Conservation (phyloP, 495 filamentous ascomycete genomes). For the Mytilinidion resinicola region DNA sequence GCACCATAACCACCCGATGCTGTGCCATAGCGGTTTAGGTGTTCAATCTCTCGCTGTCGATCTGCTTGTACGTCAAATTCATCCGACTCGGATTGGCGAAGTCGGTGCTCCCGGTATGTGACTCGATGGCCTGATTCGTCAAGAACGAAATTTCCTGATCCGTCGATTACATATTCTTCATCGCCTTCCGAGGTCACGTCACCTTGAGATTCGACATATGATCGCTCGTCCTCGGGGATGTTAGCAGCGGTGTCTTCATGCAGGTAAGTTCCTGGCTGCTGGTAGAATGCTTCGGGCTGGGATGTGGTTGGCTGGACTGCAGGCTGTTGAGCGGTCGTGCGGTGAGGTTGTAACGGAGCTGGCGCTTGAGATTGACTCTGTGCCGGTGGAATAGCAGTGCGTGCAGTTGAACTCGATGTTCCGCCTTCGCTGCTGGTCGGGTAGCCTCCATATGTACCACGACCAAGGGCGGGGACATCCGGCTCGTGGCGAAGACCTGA, state of each 20-base stretch:
- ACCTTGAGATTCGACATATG: slow-evolving; percentile 44
- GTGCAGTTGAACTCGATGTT: slow-evolving; percentile 7
- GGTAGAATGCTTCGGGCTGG: slow-evolving; percentile 40
- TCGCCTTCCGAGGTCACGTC: slow-evolving; percentile 50
- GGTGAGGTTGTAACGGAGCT: slow-evolving; percentile 15
- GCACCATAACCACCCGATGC: slow-evolving; percentile 18
- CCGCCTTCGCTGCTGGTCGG: slow-evolving; percentile 3
- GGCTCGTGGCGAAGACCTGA: slow-evolving; percentile 27
- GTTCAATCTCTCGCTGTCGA: slow-evolving; percentile 44
- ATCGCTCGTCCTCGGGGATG: slow-evolving; percentile 41
- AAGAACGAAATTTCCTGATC: slow-evolving; percentile 43
- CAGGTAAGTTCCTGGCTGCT: slow-evolving; percentile 39
- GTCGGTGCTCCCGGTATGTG: slow-evolving; percentile 36
- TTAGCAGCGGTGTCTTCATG: slow-evolving; percentile 33
- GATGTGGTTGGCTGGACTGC: slow-evolving; percentile 13
- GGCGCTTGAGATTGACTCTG: slow-evolving; percentile 15
- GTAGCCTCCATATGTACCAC: slow-evolving; percentile 17
- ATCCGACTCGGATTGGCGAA: slow-evolving; percentile 33
- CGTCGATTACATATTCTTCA: slow-evolving; percentile 50
- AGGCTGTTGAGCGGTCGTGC: slow-evolving; percentile 7
- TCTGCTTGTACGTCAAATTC: slow-evolving; percentile 49
- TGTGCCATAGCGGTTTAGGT: slow-evolving; percentile 42
- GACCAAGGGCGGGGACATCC: slow-evolving; percentile 21
- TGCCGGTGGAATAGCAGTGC: slow-evolving; percentile 11
- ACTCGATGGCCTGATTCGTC: slow-evolving; percentile 43